Percentiles rank a stretch among this genome's conserved stretches.
Conservation (phyloP, 2,329 filamentous ascomycete species). For the Alternaria metachromatica region DNA sequence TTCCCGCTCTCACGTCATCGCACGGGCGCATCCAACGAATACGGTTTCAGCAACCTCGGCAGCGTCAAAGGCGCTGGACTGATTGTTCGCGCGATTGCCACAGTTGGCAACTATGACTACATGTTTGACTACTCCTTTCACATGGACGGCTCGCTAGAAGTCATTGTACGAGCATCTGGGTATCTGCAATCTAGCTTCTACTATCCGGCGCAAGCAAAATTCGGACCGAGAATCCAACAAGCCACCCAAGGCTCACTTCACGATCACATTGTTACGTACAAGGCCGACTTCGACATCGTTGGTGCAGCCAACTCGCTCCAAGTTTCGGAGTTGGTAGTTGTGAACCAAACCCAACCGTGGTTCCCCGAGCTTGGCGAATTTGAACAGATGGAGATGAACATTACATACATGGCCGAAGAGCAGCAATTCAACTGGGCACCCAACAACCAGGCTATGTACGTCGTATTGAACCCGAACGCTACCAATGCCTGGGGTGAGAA, state of each 20-base stretch:
- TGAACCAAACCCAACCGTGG: slow-evolving; percentile 13
- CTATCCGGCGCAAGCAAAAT: slow-evolving; percentile 41
- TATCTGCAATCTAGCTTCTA: slow-evolving; percentile 45
- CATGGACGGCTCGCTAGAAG: slow-evolving; percentile 45
- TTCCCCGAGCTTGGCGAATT: slow-evolving; percentile 44
- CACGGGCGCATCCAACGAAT: slow-evolving; percentile 22
- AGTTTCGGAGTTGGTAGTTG: slow-evolving; percentile 19
- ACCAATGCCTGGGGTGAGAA: slow-evolving; percentile 60
- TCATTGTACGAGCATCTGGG: slow-evolving; percentile 39
- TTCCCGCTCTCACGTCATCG: slow-evolving; percentile 46
- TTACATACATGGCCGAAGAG: slow-evolving; percentile 47
- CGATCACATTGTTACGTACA: slow-evolving; percentile 48
- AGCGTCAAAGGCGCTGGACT: slow-evolving; percentile 43
- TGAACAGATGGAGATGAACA: slow-evolving; percentile 40
- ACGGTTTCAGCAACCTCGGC: slow-evolving; percentile 32
- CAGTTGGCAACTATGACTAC: slow-evolving; percentile 55
- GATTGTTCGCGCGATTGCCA: slow-evolving; percentile 50
- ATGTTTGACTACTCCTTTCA: slow-evolving; percentile 41
- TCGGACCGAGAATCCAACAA: slow-evolving; percentile 49
- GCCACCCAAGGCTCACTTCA: slow-evolving; percentile 37
- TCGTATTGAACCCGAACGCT: slow-evolving; percentile 60
- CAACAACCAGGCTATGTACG: slow-evolving; percentile 53
- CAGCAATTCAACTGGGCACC: slow-evolving; percentile 58
- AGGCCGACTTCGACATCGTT: slow-evolving; percentile 50
- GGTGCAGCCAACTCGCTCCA: slow-evolving; percentile 46